Base-by-base conservation (phyloP, 306 rosid species). In the Castanea mollissima region DNA sequence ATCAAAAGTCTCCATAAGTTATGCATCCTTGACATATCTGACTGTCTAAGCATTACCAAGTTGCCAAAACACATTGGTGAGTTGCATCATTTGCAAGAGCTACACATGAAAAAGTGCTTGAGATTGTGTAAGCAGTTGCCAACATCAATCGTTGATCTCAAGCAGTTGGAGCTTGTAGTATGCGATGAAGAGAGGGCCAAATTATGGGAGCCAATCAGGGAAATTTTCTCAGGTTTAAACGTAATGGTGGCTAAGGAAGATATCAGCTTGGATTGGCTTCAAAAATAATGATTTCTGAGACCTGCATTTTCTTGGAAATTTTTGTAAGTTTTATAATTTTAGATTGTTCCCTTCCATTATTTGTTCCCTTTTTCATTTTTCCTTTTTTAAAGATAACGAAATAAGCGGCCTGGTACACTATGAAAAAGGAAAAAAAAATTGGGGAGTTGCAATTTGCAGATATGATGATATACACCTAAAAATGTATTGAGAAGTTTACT, bases 101-200 rank as follows among this genome's bases (percentile, higher is more conserved):
- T 87, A 8, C 78, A 83, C 85, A 75, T 85, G 82, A 78, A 54
- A 46, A 82, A 87, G 46, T 87, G 88, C 69, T 80, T 87, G 34
- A 57, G 54, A 15, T 67, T 84, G 76, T 69, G 55, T 32, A 74
- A 80, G 23, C 49, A 11, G 15, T 11, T 82, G 78, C 91, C 91
- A n/a, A 0, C 34, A 46, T 80, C 85, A 0, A 20, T 77, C 25
- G 0, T 1, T 44, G 46, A 85, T 34, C 83, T 85, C 44, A 15
- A 23, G 38, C 20, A 20, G 10, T 76, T 79, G 29, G 56, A 78
- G 23, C 29, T 6, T 72, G 85, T 85, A 18, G 46, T 80, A 6
- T 87, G 91, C 41, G 87, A 87, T 9, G 91, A 87, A 46, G 88
- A 85, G 76, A 81, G 38, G 9, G 88, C 78, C 71, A 27, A 27